These are phyloP conservation scores for Klebsormidium nitens DNA, from an alignment of 139 green algal genomes.

Conservation along the genomic window DNA sequence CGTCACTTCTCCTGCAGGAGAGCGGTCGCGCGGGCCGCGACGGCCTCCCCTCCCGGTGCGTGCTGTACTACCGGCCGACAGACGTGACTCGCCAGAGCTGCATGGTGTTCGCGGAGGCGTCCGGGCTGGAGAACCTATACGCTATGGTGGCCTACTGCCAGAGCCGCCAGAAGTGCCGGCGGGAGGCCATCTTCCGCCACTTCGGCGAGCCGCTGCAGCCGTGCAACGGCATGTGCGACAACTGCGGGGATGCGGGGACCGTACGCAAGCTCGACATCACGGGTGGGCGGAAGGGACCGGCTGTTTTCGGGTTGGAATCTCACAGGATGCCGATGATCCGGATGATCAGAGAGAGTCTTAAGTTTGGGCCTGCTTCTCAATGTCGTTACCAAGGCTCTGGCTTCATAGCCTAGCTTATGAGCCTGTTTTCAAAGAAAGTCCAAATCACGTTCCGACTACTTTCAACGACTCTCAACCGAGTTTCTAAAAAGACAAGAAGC, in stretches of 20 bases:
- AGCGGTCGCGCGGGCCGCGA: conserved; percentile 65
- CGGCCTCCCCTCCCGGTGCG: conserved; percentile 40
- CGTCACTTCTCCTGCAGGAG: conserved; percentile 43
- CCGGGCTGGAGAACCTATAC: conserved; percentile 26
- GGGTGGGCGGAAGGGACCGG: conserved; percentile 5
- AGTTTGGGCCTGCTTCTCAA: too few species aligned
- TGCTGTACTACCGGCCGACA: conserved; percentile 34
- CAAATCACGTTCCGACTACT: too few species aligned
- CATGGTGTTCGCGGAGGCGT: conserved; percentile 34
- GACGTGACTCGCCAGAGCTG: conserved; percentile 30
- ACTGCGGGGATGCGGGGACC: conserved; percentile 17
- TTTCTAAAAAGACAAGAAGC: too few species aligned
- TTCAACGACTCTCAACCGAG: too few species aligned
- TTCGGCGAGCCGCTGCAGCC: conserved; percentile 19
- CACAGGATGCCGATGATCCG: too few species aligned
- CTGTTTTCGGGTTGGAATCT: too few species aligned
- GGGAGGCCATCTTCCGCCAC: conserved; percentile 15
- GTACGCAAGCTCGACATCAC: conserved; percentile 14
- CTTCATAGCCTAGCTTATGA: too few species aligned
- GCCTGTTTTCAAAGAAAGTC: too few species aligned
- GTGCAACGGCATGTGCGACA: conserved; percentile 28
- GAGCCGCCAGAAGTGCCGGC: conserved; percentile 7
- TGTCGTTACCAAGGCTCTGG: too few species aligned
- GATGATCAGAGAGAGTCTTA: too few species aligned
- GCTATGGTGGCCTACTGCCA: conserved; percentile 22